Evolutionary conservation across 1,139 yeast genomes (phyloP).

Genomic region (Hansenula sp.): DNA sequence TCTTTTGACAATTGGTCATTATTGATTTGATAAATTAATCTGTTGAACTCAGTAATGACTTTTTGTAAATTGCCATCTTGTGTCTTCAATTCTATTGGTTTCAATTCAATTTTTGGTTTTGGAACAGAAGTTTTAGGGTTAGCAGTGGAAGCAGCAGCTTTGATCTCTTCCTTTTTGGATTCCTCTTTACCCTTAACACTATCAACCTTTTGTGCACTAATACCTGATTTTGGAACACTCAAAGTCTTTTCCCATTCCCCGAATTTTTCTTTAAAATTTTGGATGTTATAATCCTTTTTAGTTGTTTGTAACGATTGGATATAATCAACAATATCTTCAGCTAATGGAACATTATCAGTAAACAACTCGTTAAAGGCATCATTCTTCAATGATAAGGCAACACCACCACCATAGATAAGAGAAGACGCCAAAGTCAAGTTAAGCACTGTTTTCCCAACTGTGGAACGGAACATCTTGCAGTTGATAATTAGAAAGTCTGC

Average conservation of each 20-base stretch:
- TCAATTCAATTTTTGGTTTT: conserved; percentile 18
- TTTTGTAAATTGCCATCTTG: conserved; percentile 27
- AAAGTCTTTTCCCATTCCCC: conserved; percentile 38
- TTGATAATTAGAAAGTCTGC: neutral
- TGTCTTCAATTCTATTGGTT: conserved; percentile 26
- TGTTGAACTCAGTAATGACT: conserved; percentile 30
- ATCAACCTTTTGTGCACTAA: conserved; percentile 26
- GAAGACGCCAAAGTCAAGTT: conserved; percentile 32
- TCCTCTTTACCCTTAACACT: conserved; percentile 18
- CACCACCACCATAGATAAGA: conserved; percentile 39
- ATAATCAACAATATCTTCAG: conserved; percentile 45
- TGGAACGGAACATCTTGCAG: conserved; percentile 19
- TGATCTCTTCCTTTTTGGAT: conserved; percentile 11
- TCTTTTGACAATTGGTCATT: conserved; percentile 15
- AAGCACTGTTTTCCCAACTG: conserved; percentile 32
- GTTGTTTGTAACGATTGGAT: conserved; percentile 41
- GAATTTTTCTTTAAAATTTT: conserved; percentile 32
- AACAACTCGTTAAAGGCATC: conserved; percentile 45
- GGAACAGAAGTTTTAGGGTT: conserved; percentile 12
- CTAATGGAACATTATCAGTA: conserved; percentile 59
- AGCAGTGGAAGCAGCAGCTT: conserved; percentile 11
- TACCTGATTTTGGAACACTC: conserved; percentile 40
- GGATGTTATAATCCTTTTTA: conserved; percentile 29
- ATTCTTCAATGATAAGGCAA: conserved; percentile 37
- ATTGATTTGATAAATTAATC: conserved; percentile 30